phyloP scores from a whole-genome alignment of 768 basidiomycete species.

The Strobilomyces confusus region DNA sequence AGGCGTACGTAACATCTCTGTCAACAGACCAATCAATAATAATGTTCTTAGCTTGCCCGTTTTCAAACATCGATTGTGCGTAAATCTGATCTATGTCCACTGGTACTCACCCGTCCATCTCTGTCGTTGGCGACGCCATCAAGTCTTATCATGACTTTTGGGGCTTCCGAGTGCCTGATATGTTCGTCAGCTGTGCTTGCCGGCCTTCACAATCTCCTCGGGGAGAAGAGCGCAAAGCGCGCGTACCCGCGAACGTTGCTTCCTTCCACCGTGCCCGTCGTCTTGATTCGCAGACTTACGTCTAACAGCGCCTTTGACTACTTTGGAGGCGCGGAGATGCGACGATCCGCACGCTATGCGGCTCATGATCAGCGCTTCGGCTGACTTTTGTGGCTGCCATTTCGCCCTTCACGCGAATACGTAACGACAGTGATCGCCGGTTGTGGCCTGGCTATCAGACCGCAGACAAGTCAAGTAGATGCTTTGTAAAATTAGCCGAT shows the following conservation, averaged over 20 bases:
- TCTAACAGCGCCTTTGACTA: neutral
- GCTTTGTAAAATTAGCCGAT: neutral
- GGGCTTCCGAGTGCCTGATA: neutral
- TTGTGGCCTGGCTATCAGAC: neutral
- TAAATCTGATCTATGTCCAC: neutral
- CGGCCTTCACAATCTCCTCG: constrained; percentile 6
- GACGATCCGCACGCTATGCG: neutral
- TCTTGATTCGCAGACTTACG: neutral
- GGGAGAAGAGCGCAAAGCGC: neutral
- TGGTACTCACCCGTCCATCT: neutral
- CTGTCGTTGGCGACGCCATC: neutral
- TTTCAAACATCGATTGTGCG: neutral
- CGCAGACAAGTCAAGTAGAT: neutral
- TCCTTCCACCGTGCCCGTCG: neutral
- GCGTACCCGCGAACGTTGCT: neutral
- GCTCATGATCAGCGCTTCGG: neutral
- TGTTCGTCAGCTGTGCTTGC: no score
- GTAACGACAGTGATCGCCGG: neutral
- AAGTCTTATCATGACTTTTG: neutral
- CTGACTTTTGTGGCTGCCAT: neutral
- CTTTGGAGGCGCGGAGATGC: neutral
- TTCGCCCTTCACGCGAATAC: neutral
- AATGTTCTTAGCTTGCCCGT: neutral
- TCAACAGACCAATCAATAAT: neutral
- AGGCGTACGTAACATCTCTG: neutral